These are phyloP conservation scores for Glycyrrhiza uralensis DNA, from an alignment of 306 rosid species.

Conservation along the genomic window DNA sequence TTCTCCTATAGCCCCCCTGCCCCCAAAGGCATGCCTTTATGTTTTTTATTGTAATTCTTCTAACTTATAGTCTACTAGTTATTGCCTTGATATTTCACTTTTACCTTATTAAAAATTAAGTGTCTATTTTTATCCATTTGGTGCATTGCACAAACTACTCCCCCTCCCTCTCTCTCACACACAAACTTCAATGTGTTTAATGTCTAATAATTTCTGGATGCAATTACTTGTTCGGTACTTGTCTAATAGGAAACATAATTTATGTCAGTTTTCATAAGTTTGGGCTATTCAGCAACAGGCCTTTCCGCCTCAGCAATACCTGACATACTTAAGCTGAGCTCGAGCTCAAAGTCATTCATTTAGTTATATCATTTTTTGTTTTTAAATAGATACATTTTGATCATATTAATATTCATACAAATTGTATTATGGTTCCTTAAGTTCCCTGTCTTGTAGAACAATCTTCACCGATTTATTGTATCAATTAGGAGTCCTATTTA, in stretches of 20 bases:
- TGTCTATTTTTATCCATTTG: neutral
- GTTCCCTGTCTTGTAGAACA: neutral
- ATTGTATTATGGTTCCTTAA: neutral
- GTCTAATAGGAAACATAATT: neutral
- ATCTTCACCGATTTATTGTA: too few relatives aligned
- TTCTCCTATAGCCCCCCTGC: too few relatives aligned
- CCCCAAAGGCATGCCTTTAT: neutral
- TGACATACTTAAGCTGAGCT: neutral
- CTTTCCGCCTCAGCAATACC: neutral
- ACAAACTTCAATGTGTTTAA: neutral
- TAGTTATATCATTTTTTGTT: neutral
- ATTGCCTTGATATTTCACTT: neutral
- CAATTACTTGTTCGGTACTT: conserved; percentile 6
- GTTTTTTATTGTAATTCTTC: neutral
- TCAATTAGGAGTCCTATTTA: too few relatives aligned
- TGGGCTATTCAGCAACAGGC: neutral
- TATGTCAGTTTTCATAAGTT: neutral
- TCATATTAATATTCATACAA: neutral
- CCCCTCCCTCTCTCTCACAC: neutral
- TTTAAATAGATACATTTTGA: neutral
- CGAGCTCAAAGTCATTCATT: neutral
- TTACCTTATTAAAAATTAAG: neutral
- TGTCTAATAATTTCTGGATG: neutral
- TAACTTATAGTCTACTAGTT: neutral
- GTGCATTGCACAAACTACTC: neutral